These are phyloP conservation scores for Fonsecaea monophora DNA, from an alignment of 2,329 filamentous ascomycete species.

Conservation along the genomic window DNA sequence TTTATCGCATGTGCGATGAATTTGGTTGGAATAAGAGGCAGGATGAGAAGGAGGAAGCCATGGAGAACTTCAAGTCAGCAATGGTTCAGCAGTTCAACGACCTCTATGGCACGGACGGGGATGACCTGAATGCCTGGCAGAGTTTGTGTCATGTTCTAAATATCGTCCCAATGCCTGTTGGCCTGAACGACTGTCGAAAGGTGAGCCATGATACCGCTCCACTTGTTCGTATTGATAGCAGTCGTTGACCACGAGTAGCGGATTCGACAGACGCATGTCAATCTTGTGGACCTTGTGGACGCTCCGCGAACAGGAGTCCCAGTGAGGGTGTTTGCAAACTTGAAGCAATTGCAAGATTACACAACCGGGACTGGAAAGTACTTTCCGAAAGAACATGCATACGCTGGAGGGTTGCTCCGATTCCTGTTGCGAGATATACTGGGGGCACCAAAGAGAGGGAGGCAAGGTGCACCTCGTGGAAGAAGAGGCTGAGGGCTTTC, in stretches of 20 bases:
- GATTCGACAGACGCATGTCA: constrained; percentile 37
- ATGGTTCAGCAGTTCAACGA: constrained; percentile 39
- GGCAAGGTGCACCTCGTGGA: not conserved
- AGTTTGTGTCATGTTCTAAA: constrained; percentile 24
- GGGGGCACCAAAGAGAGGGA: not conserved
- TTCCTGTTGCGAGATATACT: constrained; percentile 40
- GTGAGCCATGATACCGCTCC: not conserved
- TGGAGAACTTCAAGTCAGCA: constrained; percentile 31
- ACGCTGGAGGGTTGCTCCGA: constrained; percentile 39
- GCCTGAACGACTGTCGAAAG: not conserved
- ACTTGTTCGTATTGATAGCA: not conserved
- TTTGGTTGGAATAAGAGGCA: constrained; percentile 30
- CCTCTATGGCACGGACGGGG: constrained; percentile 34
- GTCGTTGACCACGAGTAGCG: constrained; percentile 23
- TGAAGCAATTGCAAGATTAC: constrained; percentile 26
- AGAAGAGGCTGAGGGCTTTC: not conserved
- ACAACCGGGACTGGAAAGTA: constrained; percentile 30
- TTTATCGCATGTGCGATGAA: constrained; percentile 27
- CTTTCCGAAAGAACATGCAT: constrained; percentile 39
- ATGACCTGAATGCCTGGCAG: constrained; percentile 36
- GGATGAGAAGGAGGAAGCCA: constrained; percentile 31
- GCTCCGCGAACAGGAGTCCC: constrained; percentile 31
- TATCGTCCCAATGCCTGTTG: not conserved
- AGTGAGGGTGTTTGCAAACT: constrained; percentile 34
- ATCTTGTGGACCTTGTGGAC: constrained; percentile 40